Base-by-base conservation (phyloP, 495 filamentous ascomycete species). In the Xylaria cubensis region DNA sequence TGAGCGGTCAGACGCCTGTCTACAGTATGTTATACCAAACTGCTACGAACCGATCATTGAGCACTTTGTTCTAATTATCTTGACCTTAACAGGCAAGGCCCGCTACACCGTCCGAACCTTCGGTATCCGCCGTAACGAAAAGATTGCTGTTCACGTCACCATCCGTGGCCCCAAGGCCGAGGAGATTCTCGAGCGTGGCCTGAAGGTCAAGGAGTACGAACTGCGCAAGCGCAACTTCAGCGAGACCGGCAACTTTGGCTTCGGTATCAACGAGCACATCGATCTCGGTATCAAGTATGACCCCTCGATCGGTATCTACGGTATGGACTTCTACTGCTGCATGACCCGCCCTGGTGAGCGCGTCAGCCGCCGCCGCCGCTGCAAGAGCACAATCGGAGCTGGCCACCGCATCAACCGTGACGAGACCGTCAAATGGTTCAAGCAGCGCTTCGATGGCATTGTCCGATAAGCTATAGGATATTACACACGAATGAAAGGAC, bases 261-360 rank as follows among this genome's bases (percentile, higher is more conserved):
- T 99, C 91, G 96, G 97, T 87, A 99, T 99, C 88, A 92, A 88
- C 88, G 97, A 99, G 86, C 97, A 99, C 90, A 99, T 99, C 85
- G 97, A 99, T 91, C 89, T 99, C 81, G 97, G 97, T 80, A 98
- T 99, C 92, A 99, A 99, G 91, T 99, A 99, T 88, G 96, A 99
- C 90, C 96, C 96, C 72, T 93, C 90, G 70, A 98, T 98, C 78
- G 95, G 95, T 90, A 98, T 99, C 86, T 99, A 99, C 90, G 97
- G 97, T 86, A 99, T 99, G 97, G 97, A 99, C 89, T 99, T 99
- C 90, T 99, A 97, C 92, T 94, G 91, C 92, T 98, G 95, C 93
- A 99, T 99, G 97, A 86, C 94, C 88, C 94, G 97, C 78, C 97
- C 95, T 73, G 97, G 97, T 87, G 94, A 97, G 90, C 94, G 96